Percentiles rank a stretch among this genome's conserved stretches.
Conservation (phyloP, 2,329 filamentous ascomycete genomes). For the Paracamarosporium sp. region DNA sequence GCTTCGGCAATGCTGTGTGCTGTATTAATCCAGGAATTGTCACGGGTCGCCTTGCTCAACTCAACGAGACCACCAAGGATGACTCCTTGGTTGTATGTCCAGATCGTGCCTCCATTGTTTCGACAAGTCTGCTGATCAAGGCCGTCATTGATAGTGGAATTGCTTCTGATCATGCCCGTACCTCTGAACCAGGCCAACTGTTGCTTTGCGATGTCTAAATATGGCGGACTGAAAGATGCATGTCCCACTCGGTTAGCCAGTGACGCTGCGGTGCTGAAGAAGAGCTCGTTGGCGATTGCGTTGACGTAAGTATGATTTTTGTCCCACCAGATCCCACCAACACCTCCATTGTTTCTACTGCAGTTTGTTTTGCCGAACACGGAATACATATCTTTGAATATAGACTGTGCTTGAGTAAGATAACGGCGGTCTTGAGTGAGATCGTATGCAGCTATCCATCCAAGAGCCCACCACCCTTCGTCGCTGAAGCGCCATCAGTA, state of each 20-base stretch:
- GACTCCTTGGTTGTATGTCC: slow-evolving; percentile 68
- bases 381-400: slow-evolving; percentile 55
- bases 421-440: slow-evolving; percentile 54
- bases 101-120: slow-evolving; percentile 38
- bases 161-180: slow-evolving; percentile 54
- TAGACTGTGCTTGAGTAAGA: slow-evolving; percentile 54
- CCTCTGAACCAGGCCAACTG: slow-evolving; percentile 60
- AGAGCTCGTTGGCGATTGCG: slow-evolving; percentile 65
- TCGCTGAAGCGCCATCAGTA: slow-evolving; percentile 53
- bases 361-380: slow-evolving; percentile 47
- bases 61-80: slow-evolving; percentile 65
- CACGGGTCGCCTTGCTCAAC: slow-evolving; percentile 51
- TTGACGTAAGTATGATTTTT: slow-evolving; percentile 54
- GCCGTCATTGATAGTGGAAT: slow-evolving; percentile 62
- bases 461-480: slow-evolving; percentile 58
- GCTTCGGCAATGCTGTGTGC: slow-evolving; percentile 49
- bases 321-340: slow-evolving; percentile 59
- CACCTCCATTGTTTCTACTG: slow-evolving; percentile 28
- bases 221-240: slow-evolving; percentile 42
- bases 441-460: slow-evolving; percentile 63
- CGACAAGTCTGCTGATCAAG: slow-evolving; percentile 38
- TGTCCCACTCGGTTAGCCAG: slow-evolving; percentile 57
- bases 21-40: slow-evolving; percentile 37
- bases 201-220: slow-evolving; percentile 53
- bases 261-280: slow-evolving; percentile 61